Evolutionary conservation across 176 grass and related monocot species (phyloP).

Genomic region (Oryza meridionalis): DNA sequence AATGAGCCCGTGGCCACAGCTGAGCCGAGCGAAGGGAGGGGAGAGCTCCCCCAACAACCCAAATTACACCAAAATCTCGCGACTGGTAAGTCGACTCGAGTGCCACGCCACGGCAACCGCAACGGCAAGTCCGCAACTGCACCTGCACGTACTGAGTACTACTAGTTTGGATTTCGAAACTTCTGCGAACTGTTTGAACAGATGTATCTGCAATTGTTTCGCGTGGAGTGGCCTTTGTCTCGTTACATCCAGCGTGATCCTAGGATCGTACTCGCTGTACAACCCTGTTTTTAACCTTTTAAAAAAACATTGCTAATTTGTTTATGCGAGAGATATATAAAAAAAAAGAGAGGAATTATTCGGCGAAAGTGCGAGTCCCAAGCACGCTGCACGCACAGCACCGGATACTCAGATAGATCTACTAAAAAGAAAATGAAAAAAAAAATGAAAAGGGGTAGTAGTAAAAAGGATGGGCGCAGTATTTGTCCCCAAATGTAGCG

Average conservation of each 20-base stretch:
- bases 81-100: background rate
- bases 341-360: background rate
- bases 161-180: background rate
- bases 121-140: background rate
- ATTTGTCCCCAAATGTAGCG: slow-evolving; percentile 49
- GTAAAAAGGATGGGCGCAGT: background rate
- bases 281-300: background rate
- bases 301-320: background rate
- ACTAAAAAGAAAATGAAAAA: background rate
- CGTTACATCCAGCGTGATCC: background rate
- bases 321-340: background rate
- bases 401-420: slow-evolving; percentile 13
- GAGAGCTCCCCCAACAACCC: slow-evolving; percentile 24
- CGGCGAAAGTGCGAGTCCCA: background rate
- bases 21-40: background rate
- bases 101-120: background rate
- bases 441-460: background rate
- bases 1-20: background rate
- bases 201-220: background rate
- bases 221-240: background rate
- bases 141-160: background rate
- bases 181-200: background rate
- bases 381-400: background rate
- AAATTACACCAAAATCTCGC: background rate
- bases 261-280: background rate